Conservation (phyloP, 345 rosid species). For the Hibiscus syriacus region DNA sequence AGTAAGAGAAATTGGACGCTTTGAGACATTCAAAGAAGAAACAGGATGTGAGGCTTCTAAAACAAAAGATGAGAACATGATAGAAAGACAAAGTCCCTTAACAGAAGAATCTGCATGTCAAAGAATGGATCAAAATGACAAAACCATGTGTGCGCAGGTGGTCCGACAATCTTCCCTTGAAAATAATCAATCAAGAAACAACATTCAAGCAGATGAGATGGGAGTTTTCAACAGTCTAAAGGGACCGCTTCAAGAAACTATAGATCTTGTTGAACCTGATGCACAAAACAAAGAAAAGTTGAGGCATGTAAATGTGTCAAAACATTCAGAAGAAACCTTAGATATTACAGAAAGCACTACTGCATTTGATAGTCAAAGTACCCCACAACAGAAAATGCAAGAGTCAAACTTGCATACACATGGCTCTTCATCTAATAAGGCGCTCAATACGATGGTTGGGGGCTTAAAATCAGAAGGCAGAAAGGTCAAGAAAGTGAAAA, state of each 20-base stretch:
- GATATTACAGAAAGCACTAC: conserved; percentile 36
- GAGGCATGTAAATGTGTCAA: conserved; percentile 8
- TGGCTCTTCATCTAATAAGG: conserved; percentile 20
- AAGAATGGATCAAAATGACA: conserved; percentile 17
- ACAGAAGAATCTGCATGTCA: conserved; percentile 21
- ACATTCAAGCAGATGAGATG: conserved; percentile 23
- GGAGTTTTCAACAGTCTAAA: conserved; percentile 17
- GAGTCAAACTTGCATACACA: conserved; percentile 27
- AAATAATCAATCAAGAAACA: conserved; percentile 20
- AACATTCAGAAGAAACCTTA: conserved; percentile 24
- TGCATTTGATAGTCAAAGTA: conserved; percentile 23
- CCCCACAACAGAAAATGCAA: conserved; percentile 20
- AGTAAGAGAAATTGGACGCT: conserved; percentile 22
- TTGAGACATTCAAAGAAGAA: conserved; percentile 20
- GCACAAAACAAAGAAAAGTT: conserved; percentile 27
- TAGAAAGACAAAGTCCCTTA: conserved; percentile 14
- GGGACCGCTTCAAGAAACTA: conserved; percentile 18
- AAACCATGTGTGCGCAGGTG: conserved; percentile 11
- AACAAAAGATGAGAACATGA: conserved; percentile 15
- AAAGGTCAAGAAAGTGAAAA: conserved; percentile 40
- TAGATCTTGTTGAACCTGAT: conserved; percentile 14
- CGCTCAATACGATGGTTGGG: conserved; percentile 22
- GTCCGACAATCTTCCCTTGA: conserved; percentile 21
- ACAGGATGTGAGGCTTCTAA: conserved; percentile 22
- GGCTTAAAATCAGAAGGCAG: conserved; percentile 38